These are phyloP conservation scores for Sanghuangporus sanghuang DNA, from an alignment of 1,284 basidiomycete species.

Conservation along the genomic window DNA sequence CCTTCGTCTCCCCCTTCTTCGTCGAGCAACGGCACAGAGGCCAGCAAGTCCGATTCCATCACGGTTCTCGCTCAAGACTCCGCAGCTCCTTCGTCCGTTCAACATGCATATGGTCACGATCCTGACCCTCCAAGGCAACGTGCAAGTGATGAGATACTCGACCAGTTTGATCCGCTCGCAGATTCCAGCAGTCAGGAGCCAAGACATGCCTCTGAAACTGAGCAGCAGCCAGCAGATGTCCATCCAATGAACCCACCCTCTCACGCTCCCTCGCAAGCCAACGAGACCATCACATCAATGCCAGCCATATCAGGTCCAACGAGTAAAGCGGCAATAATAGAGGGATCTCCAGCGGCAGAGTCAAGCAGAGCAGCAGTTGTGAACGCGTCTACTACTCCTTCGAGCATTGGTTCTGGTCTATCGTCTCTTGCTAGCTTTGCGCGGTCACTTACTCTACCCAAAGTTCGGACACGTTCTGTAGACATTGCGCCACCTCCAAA, in stretches of 20 bases:
- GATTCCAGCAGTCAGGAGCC: conserved; percentile 51
- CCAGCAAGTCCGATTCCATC: too few relatives aligned
- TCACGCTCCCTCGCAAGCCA: conserved; percentile 10
- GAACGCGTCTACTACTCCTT: conserved; percentile 20
- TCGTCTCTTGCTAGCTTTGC: conserved; percentile 60
- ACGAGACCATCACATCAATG: not conserved
- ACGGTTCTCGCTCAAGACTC: not conserved
- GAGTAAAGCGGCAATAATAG: conserved; percentile 1
- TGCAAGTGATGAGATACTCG: conserved; percentile 37
- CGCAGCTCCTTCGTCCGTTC: not conserved
- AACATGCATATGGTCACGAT: not conserved
- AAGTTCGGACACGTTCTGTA: conserved; percentile 48
- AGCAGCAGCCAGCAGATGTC: conserved; percentile 37
- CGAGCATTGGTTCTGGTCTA: conserved; percentile 40
- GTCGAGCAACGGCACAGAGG: not conserved
- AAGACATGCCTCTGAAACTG: conserved; percentile 52
- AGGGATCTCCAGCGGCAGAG: conserved; percentile 3
- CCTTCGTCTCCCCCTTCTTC: conserved; percentile 1
- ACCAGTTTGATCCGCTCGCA: conserved; percentile 63
- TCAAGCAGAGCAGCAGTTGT: conserved; percentile 8
- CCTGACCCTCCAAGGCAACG: not conserved
- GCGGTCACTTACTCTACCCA: conserved; percentile 53
- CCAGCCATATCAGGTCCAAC: not conserved
- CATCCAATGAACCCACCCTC: conserved; percentile 45
- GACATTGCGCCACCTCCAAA: conserved; percentile 45